Evolutionary conservation across 2,329 filamentous ascomycete species (phyloP).

Genomic region (Penicillium sclerotigenum): DNA sequence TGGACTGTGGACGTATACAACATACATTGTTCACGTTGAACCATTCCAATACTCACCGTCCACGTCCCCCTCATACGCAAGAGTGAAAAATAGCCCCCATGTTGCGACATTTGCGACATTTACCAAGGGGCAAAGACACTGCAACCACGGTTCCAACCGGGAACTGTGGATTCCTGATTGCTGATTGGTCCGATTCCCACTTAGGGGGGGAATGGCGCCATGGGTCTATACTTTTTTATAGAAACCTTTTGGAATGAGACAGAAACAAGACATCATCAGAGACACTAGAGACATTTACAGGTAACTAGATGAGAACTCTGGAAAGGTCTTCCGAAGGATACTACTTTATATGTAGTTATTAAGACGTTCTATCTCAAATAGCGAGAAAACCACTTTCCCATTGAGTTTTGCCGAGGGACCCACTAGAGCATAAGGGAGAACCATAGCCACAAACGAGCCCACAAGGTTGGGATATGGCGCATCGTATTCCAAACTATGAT

Average conservation of each 20-base stretch:
- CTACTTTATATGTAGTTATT: too few relatives aligned
- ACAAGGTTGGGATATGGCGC: neutral
- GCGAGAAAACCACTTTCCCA: neutral
- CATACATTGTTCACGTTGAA: neutral
- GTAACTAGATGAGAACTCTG: too few relatives aligned
- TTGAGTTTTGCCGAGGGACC: constrained; percentile 1
- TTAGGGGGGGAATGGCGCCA: constrained; percentile 13
- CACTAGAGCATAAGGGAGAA: neutral
- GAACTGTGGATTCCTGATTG: constrained; percentile 6
- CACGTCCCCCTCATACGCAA: neutral
- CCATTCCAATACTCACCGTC: neutral
- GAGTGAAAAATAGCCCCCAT: neutral
- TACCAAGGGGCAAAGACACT: constrained; percentile 1
- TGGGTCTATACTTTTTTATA: constrained; percentile 3
- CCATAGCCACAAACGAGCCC: constrained; percentile 1
- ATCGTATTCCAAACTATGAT: neutral
- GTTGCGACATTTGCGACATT: neutral
- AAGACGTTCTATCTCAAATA: too few relatives aligned
- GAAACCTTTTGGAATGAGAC: neutral
- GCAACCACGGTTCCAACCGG: constrained; percentile 13
- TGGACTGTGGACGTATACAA: neutral
- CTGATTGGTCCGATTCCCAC: constrained; percentile 16
- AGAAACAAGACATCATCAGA: neutral
- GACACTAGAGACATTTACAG: neutral
- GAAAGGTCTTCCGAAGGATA: too few relatives aligned